Evolutionary conservation across 1,139 yeast genomes (phyloP).

Genomic region (Taphrina betulina): DNA sequence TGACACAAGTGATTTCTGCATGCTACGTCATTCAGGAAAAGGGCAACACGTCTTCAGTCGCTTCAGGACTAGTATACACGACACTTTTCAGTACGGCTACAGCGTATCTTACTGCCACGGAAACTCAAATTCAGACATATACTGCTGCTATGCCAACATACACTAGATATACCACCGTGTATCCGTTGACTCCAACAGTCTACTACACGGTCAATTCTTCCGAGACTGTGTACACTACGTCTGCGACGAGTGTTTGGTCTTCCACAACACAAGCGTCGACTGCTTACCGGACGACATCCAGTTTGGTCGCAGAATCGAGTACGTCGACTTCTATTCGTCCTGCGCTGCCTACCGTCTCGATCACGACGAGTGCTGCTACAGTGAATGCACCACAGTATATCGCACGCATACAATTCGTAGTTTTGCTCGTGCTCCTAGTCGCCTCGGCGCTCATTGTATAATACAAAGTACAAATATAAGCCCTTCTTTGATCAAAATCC

Average conservation of each 20-base stretch:
- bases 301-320: background rate
- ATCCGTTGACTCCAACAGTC: background rate
- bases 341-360: too few relatives aligned
- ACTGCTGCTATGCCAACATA: background rate
- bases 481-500: slow-evolving; percentile 8
- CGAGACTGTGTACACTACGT: background rate
- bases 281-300: background rate
- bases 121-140: background rate
- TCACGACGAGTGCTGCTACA: too few relatives aligned
- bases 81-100: background rate
- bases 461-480: too few relatives aligned
- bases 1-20: slow-evolving; percentile 13
- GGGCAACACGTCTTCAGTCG: slow-evolving; percentile 23
- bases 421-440: too few relatives aligned
- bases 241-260: background rate
- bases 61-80: slow-evolving; percentile 6
- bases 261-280: background rate
- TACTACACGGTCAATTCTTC: too few relatives aligned
- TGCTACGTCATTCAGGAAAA: slow-evolving; percentile 6
- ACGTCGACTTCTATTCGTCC: too few relatives aligned
- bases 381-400: too few relatives aligned
- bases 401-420: too few relatives aligned
- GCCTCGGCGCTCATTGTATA: too few relatives aligned
- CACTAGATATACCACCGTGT: background rate
- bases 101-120: background rate